Percentiles rank a stretch among this genome's conserved stretches.
phyloP scores from a whole-genome alignment of 169 alveolate genomes.

The Plasmodium gonderi region DNA sequence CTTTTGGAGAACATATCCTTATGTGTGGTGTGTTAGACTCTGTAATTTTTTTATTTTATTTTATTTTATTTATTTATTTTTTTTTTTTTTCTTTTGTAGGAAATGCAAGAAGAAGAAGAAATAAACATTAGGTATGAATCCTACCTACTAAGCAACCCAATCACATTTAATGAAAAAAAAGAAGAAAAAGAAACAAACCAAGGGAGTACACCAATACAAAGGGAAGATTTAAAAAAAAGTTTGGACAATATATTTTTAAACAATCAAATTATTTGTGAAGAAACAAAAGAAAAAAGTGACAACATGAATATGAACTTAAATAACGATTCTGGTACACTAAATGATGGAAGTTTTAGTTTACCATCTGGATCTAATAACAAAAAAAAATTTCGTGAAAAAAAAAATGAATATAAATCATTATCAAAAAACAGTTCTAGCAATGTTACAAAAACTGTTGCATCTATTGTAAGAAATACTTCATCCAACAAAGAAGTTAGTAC shows the following conservation, averaged over 20 bases:
- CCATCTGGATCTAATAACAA: not conserved
- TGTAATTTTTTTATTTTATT: no score
- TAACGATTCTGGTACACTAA: not conserved
- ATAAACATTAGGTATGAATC: slow-evolving; percentile 43
- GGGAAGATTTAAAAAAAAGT: not conserved
- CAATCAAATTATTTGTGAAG: not conserved
- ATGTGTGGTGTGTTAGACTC: no score
- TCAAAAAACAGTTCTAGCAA: not conserved
- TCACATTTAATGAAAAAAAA: not conserved
- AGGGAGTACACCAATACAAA: not conserved
- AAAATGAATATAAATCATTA: not conserved
- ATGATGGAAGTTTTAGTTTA: not conserved
- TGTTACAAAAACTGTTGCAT: not conserved
- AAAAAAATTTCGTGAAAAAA: not conserved
- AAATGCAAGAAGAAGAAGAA: slow-evolving; percentile 55
- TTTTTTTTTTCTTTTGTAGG: not conserved
- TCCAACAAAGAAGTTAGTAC: not conserved
- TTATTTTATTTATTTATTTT: no score
- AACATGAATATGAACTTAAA: not conserved
- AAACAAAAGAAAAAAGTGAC: not conserved
- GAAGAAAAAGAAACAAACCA: not conserved
- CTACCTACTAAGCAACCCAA: not conserved
- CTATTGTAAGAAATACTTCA: not conserved
- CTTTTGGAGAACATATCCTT: not conserved
- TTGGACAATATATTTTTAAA: not conserved